Percentiles rank a stretch among this genome's conserved stretches.
phyloP scores from a whole-genome alignment of 2,329 filamentous ascomycete species.

The Neofusicoccum sp. region DNA sequence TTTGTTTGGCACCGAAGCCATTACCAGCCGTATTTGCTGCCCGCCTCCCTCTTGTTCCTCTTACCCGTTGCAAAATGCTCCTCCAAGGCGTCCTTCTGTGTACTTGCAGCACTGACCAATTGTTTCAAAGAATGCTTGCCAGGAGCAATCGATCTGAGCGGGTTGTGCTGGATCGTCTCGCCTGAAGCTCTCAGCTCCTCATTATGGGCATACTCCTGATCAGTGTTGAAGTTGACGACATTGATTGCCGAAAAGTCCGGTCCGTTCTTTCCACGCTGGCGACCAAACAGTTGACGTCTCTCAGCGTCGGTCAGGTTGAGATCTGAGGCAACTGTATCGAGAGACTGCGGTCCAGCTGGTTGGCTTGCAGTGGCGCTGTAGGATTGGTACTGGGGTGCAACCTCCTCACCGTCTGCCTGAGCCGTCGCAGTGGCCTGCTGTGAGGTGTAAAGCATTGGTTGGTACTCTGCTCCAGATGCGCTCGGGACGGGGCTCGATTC shows the following conservation, averaged over 20 bases:
- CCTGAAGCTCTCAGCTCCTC: slow-evolving; percentile 72
- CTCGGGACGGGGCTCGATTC: slow-evolving; percentile 33
- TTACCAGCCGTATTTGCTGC: slow-evolving; percentile 81
- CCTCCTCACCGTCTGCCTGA: neutral
- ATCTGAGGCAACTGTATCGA: slow-evolving; percentile 72
- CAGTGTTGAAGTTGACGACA: slow-evolving; percentile 86
- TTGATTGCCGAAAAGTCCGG: slow-evolving; percentile 57
- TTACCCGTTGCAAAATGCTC: slow-evolving; percentile 86
- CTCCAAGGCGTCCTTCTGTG: slow-evolving; percentile 83
- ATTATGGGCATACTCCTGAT: slow-evolving; percentile 83
- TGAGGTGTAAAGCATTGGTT: slow-evolving; percentile 39
- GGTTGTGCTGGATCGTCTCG: slow-evolving; percentile 73
- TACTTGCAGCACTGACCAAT: slow-evolving; percentile 79
- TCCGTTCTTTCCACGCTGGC: slow-evolving; percentile 52
- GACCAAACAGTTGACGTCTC: slow-evolving; percentile 83
- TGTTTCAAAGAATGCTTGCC: slow-evolving; percentile 90
- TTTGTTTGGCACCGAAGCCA: neutral
- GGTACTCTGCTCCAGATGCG: slow-evolving; percentile 35
- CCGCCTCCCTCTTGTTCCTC: slow-evolving; percentile 79
- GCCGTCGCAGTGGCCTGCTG: neutral
- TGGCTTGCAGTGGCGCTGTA: slow-evolving; percentile 2
- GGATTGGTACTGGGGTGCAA: neutral
- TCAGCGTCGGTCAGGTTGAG: slow-evolving; percentile 78
- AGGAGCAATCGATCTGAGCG: slow-evolving; percentile 78
- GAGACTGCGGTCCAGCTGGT: slow-evolving; percentile 51